Evolutionary conservation across 805 yeast species (phyloP).

Genomic region (Candida incommunis): DNA sequence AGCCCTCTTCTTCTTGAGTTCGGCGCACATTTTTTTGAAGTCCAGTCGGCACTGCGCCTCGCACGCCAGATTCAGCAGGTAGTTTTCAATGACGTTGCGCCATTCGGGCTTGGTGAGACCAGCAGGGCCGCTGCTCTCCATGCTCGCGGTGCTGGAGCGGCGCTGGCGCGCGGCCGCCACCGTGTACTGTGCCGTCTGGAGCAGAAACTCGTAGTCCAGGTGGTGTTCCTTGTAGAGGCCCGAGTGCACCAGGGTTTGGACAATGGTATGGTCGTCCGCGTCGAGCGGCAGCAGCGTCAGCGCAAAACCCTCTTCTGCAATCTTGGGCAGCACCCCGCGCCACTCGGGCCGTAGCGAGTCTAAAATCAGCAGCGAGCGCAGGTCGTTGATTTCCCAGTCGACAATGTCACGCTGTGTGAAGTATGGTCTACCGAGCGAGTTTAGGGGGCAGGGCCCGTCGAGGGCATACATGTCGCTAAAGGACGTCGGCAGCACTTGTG

Average conservation of each 20-base stretch:
- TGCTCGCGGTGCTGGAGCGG: constrained; percentile 8
- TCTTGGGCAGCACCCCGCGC: constrained; percentile 34
- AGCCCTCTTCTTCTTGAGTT: constrained; percentile 9
- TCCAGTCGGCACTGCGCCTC: constrained; percentile 60
- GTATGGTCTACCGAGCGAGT: background rate
- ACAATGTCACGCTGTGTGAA: constrained; percentile 33
- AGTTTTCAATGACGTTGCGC: constrained; percentile 64
- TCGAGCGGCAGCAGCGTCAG: constrained; percentile 32
- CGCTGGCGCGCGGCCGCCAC: constrained; percentile 33
- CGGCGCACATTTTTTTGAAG: constrained; percentile 35
- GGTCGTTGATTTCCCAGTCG: constrained; percentile 62
- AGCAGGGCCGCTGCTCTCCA: no score
- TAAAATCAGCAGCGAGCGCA: constrained; percentile 47
- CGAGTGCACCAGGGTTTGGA: constrained; percentile 35
- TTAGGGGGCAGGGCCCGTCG: background rate
- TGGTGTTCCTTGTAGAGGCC: constrained; percentile 56
- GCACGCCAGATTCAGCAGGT: constrained; percentile 45
- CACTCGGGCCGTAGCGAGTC: constrained; percentile 39
- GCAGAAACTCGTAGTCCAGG: constrained; percentile 37
- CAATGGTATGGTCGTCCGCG: constrained; percentile 28
- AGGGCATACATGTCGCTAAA: constrained; percentile 1
- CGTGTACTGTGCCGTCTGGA: constrained; percentile 49
- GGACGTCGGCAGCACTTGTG: constrained; percentile 1
- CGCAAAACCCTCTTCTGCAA: constrained; percentile 8
- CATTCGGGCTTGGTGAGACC: constrained; percentile 43